phyloP scores from a whole-genome alignment of 306 rosid species.

The Vigna reflexopilosa region DNA sequence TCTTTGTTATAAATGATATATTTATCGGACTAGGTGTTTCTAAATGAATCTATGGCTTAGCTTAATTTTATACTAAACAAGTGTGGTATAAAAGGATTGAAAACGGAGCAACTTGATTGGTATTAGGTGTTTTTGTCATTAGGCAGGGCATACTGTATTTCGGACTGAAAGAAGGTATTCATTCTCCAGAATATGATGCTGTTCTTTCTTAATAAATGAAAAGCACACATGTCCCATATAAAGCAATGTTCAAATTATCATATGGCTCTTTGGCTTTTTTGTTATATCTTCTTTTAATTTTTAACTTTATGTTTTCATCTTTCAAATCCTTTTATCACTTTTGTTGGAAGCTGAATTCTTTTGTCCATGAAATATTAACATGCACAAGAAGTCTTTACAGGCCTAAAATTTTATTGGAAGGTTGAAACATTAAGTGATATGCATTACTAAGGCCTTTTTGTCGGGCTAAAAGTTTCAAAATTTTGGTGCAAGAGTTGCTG shows the following conservation, averaged over 20 bases:
- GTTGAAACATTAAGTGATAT: slow-evolving; percentile 30
- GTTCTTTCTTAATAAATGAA: slow-evolving; percentile 23
- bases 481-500: slow-evolving; percentile 38
- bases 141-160: slow-evolving; percentile 29
- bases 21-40: slow-evolving; percentile 24
- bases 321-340: neutral
- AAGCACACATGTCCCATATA: slow-evolving; percentile 34
- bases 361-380: slow-evolving; percentile 27
- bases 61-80: slow-evolving; percentile 38
- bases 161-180: slow-evolving; percentile 10
- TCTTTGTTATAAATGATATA: slow-evolving; percentile 40
- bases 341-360: slow-evolving; percentile 10
- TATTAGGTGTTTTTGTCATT: slow-evolving; percentile 29
- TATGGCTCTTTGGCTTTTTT: slow-evolving; percentile 25
- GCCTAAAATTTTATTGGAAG: slow-evolving; percentile 22
- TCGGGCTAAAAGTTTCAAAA: neutral
- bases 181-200: slow-evolving; percentile 24
- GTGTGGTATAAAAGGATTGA: slow-evolving; percentile 12
- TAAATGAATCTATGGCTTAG: slow-evolving; percentile 34
- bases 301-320: slow-evolving; percentile 18
- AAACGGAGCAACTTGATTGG: slow-evolving; percentile 26
- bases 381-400: slow-evolving; percentile 23
- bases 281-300: slow-evolving; percentile 12
- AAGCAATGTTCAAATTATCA: slow-evolving; percentile 25
- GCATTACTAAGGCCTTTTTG: neutral